These are phyloP conservation scores for Arabidopsis lyrata DNA, from an alignment of 441 rosid genomes.

Conservation along the genomic window DNA sequence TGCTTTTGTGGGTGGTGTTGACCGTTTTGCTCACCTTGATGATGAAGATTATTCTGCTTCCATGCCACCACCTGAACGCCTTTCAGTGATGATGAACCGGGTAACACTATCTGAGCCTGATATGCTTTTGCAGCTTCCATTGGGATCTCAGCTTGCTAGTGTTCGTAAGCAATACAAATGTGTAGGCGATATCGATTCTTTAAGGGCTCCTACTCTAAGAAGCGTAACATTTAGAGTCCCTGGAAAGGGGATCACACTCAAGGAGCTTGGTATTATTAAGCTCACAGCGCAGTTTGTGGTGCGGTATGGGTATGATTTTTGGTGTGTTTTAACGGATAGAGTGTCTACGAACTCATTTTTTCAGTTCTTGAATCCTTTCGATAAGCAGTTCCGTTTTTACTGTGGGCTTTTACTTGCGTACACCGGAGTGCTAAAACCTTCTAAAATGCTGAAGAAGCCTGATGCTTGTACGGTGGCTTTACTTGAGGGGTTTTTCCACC, in stretches of 20 bases:
- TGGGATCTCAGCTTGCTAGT: no score
- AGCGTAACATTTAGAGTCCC: no score
- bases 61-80: no score
- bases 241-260: background rate
- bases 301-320: background rate
- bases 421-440: background rate
- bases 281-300: background rate
- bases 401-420: background rate
- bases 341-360: background rate
- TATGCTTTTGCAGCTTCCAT: no score
- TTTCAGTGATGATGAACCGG: no score
- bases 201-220: no score
- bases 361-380: background rate
- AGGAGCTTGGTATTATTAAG: background rate
- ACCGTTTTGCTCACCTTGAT: no score
- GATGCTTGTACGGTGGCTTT: background rate
- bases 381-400: background rate
- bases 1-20: no score
- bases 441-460: background rate
- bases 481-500: background rate
- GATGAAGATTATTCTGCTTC: no score
- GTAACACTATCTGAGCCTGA: no score
- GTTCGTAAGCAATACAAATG: no score
- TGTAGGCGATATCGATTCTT: no score
- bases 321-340: background rate